These are phyloP conservation scores for Neurospora sp. DNA, from an alignment of 495 filamentous ascomycete species.

Conservation along the genomic window DNA sequence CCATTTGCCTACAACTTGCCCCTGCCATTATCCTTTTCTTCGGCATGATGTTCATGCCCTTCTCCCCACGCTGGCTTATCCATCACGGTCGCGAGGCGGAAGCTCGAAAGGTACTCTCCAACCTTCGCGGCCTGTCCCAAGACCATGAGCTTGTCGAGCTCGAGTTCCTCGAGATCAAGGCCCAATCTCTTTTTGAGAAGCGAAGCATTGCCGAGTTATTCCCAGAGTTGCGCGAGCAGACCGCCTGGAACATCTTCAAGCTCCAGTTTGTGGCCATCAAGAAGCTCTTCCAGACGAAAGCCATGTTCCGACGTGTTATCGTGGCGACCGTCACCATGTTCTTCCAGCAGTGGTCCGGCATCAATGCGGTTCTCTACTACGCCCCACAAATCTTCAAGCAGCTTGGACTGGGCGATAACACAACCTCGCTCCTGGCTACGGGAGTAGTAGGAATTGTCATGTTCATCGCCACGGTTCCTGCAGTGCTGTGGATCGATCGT, in stretches of 20 bases:
- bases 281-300: slow-evolving; percentile 58
- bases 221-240: slow-evolving; percentile 52
- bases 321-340: slow-evolving; percentile 60
- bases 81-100: slow-evolving; percentile 65
- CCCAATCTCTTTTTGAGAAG: slow-evolving; percentile 71
- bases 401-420: slow-evolving; percentile 53
- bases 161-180: slow-evolving; percentile 76
- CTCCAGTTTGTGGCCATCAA: slow-evolving; percentile 63
- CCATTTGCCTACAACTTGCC: slow-evolving; percentile 51
- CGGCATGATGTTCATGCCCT: slow-evolving; percentile 75
- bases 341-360: slow-evolving; percentile 71
- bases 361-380: slow-evolving; percentile 62
- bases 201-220: slow-evolving; percentile 60
- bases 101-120: slow-evolving; percentile 55
- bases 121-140: slow-evolving; percentile 47
- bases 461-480: slow-evolving; percentile 56
- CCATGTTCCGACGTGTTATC: slow-evolving; percentile 67
- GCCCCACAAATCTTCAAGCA: slow-evolving; percentile 63
- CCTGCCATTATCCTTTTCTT: slow-evolving; percentile 50
- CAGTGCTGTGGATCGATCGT: slow-evolving; percentile 56
- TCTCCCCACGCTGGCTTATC: slow-evolving; percentile 70
- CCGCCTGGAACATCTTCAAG: slow-evolving; percentile 50
- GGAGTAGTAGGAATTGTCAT: slow-evolving; percentile 74
- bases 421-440: slow-evolving; percentile 62
- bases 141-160: slow-evolving; percentile 59